phyloP scores from a whole-genome alignment of 495 filamentous ascomycete genomes.

The Neurospora sp. region DNA sequence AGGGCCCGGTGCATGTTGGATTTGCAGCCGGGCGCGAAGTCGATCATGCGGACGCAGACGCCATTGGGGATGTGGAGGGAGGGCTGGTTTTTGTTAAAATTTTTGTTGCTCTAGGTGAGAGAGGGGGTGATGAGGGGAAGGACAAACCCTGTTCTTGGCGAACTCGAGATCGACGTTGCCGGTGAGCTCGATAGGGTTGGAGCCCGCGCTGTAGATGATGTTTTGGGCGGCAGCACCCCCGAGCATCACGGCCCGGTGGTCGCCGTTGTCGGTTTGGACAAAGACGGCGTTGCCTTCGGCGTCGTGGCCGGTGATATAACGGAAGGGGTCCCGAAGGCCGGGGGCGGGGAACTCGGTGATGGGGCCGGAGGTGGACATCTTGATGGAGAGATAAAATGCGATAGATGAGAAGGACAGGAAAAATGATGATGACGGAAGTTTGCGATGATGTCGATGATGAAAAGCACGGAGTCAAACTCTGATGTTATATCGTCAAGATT shows the following conservation, averaged over 20 bases:
- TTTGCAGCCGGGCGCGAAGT: background rate
- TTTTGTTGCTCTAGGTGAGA: background rate
- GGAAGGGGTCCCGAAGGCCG: background rate
- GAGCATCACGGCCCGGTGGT: background rate
- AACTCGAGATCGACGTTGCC: background rate
- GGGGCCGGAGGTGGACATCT: background rate
- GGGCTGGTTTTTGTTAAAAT: background rate
- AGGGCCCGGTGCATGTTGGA: constrained; percentile 47
- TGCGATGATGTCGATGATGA: background rate
- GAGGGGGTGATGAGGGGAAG: background rate
- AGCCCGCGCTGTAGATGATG: background rate
- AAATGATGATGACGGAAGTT: no score
- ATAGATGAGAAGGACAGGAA: no score
- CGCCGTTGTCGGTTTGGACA: background rate
- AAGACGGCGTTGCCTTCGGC: background rate
- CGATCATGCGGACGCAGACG: background rate
- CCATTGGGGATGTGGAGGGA: background rate
- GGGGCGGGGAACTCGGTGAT: background rate
- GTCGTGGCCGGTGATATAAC: background rate
- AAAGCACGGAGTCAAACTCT: background rate
- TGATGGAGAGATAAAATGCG: no score
- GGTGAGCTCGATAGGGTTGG: background rate
- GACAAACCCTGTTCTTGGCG: background rate
- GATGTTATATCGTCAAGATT: background rate
- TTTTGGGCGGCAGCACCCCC: background rate